Evolutionary conservation across 257 asterid species (phyloP), one percentile per base, ranked within the genome.

Genomic region (Oldenlandia corymbosa): DNA sequence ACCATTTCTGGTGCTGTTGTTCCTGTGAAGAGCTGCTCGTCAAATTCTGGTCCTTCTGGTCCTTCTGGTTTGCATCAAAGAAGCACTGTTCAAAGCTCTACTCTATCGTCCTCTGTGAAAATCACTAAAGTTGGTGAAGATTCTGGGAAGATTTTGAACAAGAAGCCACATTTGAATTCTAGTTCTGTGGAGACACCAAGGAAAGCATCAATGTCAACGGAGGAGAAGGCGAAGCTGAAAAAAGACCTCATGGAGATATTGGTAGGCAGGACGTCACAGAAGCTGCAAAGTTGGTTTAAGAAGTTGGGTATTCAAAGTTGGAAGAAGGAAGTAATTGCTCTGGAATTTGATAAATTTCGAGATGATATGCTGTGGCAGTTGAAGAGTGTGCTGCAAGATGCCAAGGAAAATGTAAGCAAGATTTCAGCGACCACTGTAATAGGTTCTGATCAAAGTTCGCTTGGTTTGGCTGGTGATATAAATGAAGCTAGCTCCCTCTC

Each of bases 341-440:
- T 63, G 56, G 77, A 64, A 56, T 57, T 81, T 17, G 65, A 72
- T 41, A 71, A 64, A 39, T 62, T 74, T 49, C 78, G 76, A 51
- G 86, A 79, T 70, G 78, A 66, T 42, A 71, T 74, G 58, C 66
- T 83, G 55, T 60, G 71, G 85, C 80, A 77, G 73, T 48, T 84
- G 60, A 79, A 80, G 74, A 76, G 79, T 56, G 76, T 64, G 58
- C 60, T 81, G 43, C 72, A 43, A 49, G 70, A 61, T 32, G 72
- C 64, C 31, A 75, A 76, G 90, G 79, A 78, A 56, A 23, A 64
- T 21, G 78, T 68, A 71, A 72, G 42, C 39, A 28, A 16, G 18
- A 26, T 3, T 61, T 26, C 13, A 42, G 36, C 68, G 16, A 36
- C 34, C 34, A 5, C 10, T 32, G 66, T 75, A 43, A 63, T 67